Evolutionary conservation across 257 asterid species (phyloP).

Genomic region (Nicotiana undulata): DNA sequence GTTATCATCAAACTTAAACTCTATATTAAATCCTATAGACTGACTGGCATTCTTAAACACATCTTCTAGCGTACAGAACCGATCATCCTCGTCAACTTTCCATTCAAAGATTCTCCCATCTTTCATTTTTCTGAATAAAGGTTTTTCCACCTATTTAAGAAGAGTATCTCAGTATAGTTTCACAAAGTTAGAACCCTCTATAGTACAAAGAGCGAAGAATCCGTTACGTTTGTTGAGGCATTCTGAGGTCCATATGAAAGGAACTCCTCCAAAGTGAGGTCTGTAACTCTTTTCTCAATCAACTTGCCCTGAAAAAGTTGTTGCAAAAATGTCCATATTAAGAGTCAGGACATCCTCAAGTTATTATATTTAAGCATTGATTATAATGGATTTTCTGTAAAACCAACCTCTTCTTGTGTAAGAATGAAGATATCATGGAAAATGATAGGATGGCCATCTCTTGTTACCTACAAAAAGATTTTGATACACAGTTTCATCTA

Average conservation of each 20-base stretch:
- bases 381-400: not conserved
- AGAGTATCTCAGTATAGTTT: not conserved
- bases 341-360: not conserved
- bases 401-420: constrained; percentile 19
- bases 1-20: constrained; percentile 17
- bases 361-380: not conserved
- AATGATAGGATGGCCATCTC: constrained; percentile 22
- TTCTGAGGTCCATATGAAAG: constrained; percentile 26
- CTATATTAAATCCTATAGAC: constrained; percentile 22
- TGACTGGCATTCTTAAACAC: constrained; percentile 15
- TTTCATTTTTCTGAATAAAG: constrained; percentile 19
- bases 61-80: constrained; percentile 16
- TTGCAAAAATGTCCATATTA: not conserved
- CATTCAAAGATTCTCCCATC: constrained; percentile 20
- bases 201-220: not conserved
- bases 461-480: constrained; percentile 22
- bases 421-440: constrained; percentile 27
- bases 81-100: constrained; percentile 25
- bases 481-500: constrained; percentile 8
- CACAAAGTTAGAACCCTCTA: not conserved
- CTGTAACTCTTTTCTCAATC: constrained; percentile 21
- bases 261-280: constrained; percentile 19
- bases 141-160: constrained; percentile 17
- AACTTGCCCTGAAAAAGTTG: constrained; percentile 15
- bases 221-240: constrained; percentile 11